Evolutionary conservation across 306 rosid species (phyloP).

Genomic region (Sphenostylis stenocarpa): DNA sequence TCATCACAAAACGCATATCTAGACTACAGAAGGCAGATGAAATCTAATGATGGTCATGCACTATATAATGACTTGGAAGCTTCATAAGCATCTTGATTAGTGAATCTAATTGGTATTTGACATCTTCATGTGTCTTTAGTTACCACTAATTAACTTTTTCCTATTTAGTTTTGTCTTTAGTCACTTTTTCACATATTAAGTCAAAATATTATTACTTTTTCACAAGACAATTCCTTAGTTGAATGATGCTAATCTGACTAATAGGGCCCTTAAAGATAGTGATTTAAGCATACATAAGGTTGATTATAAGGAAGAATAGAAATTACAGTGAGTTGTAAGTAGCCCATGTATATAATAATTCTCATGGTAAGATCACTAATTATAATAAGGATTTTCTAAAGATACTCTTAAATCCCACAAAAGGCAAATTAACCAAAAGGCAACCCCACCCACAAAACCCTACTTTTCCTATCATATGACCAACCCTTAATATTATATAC

Average conservation of each 20-base stretch:
- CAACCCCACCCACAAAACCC: background rate
- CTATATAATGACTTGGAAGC: constrained; percentile 43
- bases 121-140: constrained; percentile 14
- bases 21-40: constrained; percentile 36
- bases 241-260: constrained; percentile 45
- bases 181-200: constrained; percentile 28
- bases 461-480: background rate
- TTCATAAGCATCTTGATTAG: constrained; percentile 36
- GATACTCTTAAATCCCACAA: constrained; percentile 27
- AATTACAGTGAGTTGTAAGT: background rate
- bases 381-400: constrained; percentile 16
- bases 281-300: constrained; percentile 31
- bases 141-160: constrained; percentile 29
- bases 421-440: background rate
- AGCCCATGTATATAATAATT: constrained; percentile 18
- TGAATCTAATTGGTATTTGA: constrained; percentile 34
- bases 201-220: constrained; percentile 35
- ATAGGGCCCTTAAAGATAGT: constrained; percentile 31
- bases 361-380: constrained; percentile 4
- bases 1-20: constrained; percentile 47
- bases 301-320: constrained; percentile 18
- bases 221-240: constrained; percentile 29
- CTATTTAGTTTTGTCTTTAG: constrained; percentile 29
- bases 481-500: background rate
- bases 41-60: constrained; percentile 45